Conservation (phyloP, 805 yeast genomes). For the Yarrowia divulgata region DNA sequence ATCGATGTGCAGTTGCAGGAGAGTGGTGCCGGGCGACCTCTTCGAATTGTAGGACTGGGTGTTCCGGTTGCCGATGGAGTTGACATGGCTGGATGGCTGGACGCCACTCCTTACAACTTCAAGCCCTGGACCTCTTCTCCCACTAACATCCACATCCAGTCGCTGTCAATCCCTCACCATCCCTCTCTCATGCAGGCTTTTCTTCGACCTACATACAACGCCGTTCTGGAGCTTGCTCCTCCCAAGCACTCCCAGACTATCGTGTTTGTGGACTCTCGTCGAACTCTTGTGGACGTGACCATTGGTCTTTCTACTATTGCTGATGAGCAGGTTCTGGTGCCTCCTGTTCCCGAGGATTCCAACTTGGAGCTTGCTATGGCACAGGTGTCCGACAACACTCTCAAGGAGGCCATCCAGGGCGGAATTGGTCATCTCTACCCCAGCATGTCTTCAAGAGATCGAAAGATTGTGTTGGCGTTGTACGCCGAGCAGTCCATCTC, state of each 20-base stretch:
- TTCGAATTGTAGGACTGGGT: slow-evolving; percentile 74
- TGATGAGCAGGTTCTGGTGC: slow-evolving; percentile 46
- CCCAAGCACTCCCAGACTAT: slow-evolving; percentile 47
- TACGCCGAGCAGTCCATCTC: slow-evolving; percentile 60
- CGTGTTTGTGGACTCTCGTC: slow-evolving; percentile 66
- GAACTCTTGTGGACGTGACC: slow-evolving; percentile 62
- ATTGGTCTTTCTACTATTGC: slow-evolving; percentile 55
- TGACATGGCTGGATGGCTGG: slow-evolving; percentile 88
- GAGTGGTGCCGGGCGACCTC: slow-evolving; percentile 38
- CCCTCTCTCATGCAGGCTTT: slow-evolving; percentile 62
- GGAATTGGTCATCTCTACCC: slow-evolving; percentile 73
- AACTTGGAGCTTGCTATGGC: slow-evolving; percentile 55
- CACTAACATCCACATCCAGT: slow-evolving; percentile 62
- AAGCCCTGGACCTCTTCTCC: slow-evolving; percentile 64
- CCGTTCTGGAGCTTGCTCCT: slow-evolving; percentile 50
- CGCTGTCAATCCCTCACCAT: slow-evolving; percentile 56
- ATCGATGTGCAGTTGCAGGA: slow-evolving; percentile 65
- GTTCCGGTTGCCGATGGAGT: slow-evolving; percentile 74
- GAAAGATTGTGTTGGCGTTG: slow-evolving; percentile 60
- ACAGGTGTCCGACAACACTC: slow-evolving; percentile 57
- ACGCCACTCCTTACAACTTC: slow-evolving; percentile 75
- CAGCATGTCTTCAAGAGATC: slow-evolving; percentile 65
- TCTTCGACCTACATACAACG: slow-evolving; percentile 58
- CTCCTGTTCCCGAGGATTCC: slow-evolving; percentile 54
- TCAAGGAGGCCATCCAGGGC: slow-evolving; percentile 55